Evolutionary conservation across 2,329 filamentous ascomycete genomes (phyloP), one percentile per base, ranked within the genome.

Genomic region (Domatiomyces catenatus): DNA sequence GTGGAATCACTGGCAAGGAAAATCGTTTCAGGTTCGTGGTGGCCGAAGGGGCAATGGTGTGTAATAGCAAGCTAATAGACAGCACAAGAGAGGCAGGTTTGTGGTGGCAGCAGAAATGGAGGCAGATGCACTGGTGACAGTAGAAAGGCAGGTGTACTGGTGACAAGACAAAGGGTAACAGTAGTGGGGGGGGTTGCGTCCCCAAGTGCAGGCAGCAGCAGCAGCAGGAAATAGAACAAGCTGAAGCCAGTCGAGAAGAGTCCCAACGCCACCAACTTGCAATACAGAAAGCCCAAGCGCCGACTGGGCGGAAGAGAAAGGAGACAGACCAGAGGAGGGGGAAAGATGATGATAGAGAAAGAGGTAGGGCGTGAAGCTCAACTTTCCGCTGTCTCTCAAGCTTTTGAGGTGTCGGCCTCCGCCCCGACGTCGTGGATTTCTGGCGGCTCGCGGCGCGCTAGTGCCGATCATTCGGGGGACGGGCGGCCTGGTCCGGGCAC

Each of bases 211-310:
- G 50, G 53, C 53, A 59, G 52, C 55, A 57, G 53, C 53, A 59
- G 52, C 55, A 57, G 57, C 52, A 59, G 55, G 51, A 57, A 56
- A 58, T 56, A 49, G 51, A 53, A 58, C 51, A 50, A 55, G 42
- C 44, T 56, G 52, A 52, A 39, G 32, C 10, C 32, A 39, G 32
- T 39, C 32, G 32, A 39, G 32, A 39, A 39, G 32, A 54, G 50
- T 54, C 53, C 54, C 54, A 56, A 58, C 56, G 56, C 56, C 32
- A 5, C 56, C 51, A 53, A 54, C 51, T 57, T 57, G 54, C 55
- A 55, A 57, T 56, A 55, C 58, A 58, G 48, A 47, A 57, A 59
- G 52, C 53, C 50, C 52, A 57, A 58, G 53, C 54, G 57, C 55
- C 43, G 52, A 43, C 46, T 50, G 52, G 50, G 51, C 52, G 54